phyloP scores from a whole-genome alignment of 2,329 filamentous ascomycete species.

The Scytalidium lignicola region DNA sequence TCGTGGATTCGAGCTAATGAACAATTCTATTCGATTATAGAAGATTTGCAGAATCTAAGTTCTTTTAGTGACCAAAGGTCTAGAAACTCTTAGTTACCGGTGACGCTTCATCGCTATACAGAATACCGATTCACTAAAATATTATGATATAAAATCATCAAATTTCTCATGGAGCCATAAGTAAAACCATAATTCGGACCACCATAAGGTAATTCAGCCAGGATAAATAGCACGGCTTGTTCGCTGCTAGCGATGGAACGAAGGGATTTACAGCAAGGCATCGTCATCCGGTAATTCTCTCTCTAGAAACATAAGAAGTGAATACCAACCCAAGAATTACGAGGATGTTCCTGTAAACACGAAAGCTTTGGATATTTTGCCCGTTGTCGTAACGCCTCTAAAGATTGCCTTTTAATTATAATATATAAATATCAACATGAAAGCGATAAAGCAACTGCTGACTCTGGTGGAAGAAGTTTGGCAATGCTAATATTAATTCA shows the following conservation, averaged over 20 bases:
- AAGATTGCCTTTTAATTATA: constrained; percentile 4
- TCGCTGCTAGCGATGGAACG: constrained; percentile 6
- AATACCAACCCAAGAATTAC: constrained; percentile 4
- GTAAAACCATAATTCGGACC: constrained; percentile 7
- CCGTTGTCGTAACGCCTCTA: constrained; percentile 3
- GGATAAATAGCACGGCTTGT: background rate
- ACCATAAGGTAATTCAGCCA: background rate
- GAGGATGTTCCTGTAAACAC: too few relatives aligned
- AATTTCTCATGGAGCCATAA: constrained; percentile 5
- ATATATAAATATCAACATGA: background rate
- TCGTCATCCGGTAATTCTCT: constrained; percentile 10
- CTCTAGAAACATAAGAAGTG: constrained; percentile 8
- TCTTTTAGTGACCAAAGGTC: background rate
- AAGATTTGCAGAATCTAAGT: background rate
- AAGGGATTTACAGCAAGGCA: constrained; percentile 9
- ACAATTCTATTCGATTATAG: background rate
- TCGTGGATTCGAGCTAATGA: background rate
- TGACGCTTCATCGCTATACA: constrained; percentile 12
- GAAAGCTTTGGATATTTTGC: background rate
- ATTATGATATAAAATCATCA: constrained; percentile 3
- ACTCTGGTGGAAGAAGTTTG: too few relatives aligned
- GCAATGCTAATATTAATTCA: too few relatives aligned
- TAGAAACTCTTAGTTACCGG: constrained; percentile 1
- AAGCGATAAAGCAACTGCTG: too few relatives aligned
- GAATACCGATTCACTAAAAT: constrained; percentile 11